Evolutionary conservation across 2,329 filamentous ascomycete genomes (phyloP).

Genomic region (Monosporascus sp.): DNA sequence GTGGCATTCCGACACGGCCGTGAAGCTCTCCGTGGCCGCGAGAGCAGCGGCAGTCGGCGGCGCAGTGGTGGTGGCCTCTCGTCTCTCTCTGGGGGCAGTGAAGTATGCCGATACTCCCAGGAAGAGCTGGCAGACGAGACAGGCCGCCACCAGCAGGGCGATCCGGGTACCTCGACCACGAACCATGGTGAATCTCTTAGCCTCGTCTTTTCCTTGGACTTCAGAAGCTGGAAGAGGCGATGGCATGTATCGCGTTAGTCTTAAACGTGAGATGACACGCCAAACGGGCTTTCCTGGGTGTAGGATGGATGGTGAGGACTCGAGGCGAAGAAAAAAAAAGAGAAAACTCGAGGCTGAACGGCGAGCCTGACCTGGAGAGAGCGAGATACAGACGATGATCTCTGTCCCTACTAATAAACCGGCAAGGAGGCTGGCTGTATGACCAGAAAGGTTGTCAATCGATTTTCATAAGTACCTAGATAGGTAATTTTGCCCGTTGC

Average conservation of each 20-base stretch:
- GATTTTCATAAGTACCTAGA: neutral
- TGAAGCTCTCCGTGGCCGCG: conserved; percentile 26
- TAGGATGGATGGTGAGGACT: too few species aligned
- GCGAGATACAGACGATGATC: too few species aligned
- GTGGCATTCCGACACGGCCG: conserved; percentile 50
- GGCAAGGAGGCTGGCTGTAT: neutral
- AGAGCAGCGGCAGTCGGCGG: conserved; percentile 20
- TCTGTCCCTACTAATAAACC: too few species aligned
- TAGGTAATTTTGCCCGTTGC: neutral
- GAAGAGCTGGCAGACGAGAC: neutral
- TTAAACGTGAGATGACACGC: too few species aligned
- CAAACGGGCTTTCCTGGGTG: too few species aligned
- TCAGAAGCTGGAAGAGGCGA: neutral
- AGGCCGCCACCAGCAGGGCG: neutral
- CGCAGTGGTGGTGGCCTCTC: conserved; percentile 7
- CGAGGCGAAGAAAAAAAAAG: too few species aligned
- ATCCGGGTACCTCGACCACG: neutral
- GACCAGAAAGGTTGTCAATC: neutral
- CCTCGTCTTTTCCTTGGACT: neutral
- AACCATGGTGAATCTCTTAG: neutral
- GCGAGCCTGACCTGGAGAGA: too few species aligned
- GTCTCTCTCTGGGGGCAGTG: neutral
- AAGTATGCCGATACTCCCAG: conserved; percentile 2
- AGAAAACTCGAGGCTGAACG: too few species aligned
- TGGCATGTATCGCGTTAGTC: neutral